These are phyloP conservation scores for Lumnitzera racemosa DNA, from an alignment of 345 rosid genomes.

Conservation along the genomic window DNA sequence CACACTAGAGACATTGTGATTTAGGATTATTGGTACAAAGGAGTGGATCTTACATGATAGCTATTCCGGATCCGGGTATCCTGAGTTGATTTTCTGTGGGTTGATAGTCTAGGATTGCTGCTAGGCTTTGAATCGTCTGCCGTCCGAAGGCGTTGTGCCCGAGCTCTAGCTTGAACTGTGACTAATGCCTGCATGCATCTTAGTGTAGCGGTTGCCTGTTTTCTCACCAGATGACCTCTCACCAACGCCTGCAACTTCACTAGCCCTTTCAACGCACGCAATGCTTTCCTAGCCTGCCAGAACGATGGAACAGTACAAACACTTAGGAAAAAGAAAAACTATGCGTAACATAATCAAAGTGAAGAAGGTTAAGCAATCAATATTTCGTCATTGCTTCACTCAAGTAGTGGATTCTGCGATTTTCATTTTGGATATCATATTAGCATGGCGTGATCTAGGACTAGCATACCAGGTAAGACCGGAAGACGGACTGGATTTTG, in stretches of 20 bases:
- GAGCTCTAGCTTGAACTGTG: conserved; percentile 71
- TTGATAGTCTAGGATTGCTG: conserved; percentile 38
- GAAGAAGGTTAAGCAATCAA: no score
- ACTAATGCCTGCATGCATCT: conserved; percentile 83
- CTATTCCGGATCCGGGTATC: conserved; percentile 14
- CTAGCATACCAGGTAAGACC: conserved; percentile 67
- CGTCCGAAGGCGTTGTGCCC: conserved; percentile 55
- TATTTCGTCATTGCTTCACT: neutral
- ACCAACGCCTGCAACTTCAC: conserved; percentile 88
- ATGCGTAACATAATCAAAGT: neutral
- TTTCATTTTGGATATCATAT: neutral
- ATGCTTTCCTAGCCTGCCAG: conserved; percentile 79
- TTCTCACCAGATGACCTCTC: conserved; percentile 86
- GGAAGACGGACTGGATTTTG: conserved; percentile 70
- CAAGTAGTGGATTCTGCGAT: neutral
- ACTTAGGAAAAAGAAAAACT: no score
- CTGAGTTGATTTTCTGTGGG: conserved; percentile 41
- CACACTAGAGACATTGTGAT: no score
- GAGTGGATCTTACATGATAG: conserved; percentile 30
- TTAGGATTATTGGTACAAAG: neutral
- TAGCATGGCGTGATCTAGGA: neutral
- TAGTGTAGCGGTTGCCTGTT: conserved; percentile 82
- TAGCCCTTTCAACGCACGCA: conserved; percentile 74
- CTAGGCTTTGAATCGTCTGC: conserved; percentile 33
- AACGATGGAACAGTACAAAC: no score